Evolutionary conservation across 2,329 filamentous ascomycete species (phyloP).

Genomic region (Xylariales sp.): DNA sequence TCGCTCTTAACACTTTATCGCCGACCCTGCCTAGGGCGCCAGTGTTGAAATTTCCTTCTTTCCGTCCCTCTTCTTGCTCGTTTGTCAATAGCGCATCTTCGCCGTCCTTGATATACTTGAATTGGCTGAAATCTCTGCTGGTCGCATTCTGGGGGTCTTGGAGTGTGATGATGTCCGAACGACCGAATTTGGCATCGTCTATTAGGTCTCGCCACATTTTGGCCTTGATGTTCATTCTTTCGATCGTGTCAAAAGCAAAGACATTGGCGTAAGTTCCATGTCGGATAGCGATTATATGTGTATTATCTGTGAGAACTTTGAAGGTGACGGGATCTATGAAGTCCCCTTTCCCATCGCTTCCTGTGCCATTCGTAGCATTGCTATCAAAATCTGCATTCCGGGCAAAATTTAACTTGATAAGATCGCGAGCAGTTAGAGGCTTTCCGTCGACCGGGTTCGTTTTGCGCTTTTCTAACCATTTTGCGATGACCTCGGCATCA

Average conservation of each 20-base stretch:
- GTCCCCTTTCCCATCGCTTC: constrained; percentile 72
- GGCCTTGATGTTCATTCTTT: constrained; percentile 93
- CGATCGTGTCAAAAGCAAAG: constrained; percentile 95
- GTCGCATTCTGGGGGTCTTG: constrained; percentile 95
- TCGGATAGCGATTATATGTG: constrained; percentile 89
- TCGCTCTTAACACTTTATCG: constrained; percentile 88
- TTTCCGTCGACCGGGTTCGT: constrained; percentile 91
- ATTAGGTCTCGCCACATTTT: constrained; percentile 96
- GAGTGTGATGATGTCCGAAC: constrained; percentile 93
- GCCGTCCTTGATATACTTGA: constrained; percentile 90
- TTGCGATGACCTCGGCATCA: constrained; percentile 91
- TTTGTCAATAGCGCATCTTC: constrained; percentile 74
- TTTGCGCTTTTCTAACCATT: constrained; percentile 93
- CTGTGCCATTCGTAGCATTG: constrained; percentile 56
- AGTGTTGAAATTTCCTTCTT: constrained; percentile 78
- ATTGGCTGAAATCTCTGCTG: constrained; percentile 83
- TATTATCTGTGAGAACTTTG: constrained; percentile 98
- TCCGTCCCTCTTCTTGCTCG: constrained; percentile 75
- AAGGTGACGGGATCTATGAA: constrained; percentile 96
- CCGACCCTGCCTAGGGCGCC: constrained; percentile 80
- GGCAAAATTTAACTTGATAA: constrained; percentile 91
- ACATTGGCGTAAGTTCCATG: constrained; percentile 89
- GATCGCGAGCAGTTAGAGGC: constrained; percentile 80
- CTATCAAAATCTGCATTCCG: constrained; percentile 81
- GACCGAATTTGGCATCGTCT: constrained; percentile 84